These are phyloP conservation scores for Aspergillus sp. DNA, from an alignment of 2,329 filamentous ascomycete species.

Conservation along the genomic window DNA sequence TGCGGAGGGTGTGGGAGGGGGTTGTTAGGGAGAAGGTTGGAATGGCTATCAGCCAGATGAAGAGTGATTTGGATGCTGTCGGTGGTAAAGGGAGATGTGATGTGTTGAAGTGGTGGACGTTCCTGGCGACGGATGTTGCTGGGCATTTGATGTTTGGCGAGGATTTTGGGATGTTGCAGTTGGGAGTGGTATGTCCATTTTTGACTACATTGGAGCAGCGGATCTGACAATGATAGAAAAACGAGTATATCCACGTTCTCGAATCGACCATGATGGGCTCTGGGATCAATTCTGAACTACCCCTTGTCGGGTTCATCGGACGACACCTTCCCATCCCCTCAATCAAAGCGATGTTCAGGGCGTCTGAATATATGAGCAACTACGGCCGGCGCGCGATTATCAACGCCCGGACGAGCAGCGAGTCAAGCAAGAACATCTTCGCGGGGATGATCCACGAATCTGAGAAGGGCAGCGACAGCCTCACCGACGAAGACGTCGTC, in stretches of 20 bases:
- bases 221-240: constrained; percentile 25
- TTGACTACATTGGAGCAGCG: no score
- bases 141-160: constrained; percentile 53
- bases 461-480: constrained; percentile 21
- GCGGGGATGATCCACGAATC: constrained; percentile 38
- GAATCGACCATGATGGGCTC: constrained; percentile 20
- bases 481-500: constrained; percentile 34
- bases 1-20: constrained; percentile 28
- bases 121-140: constrained; percentile 53
- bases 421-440: constrained; percentile 37
- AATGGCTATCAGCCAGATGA: constrained; percentile 44
- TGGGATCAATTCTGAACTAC: constrained; percentile 13
- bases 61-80: constrained; percentile 27
- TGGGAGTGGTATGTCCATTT: constrained; percentile 40
- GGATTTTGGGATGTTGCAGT: constrained; percentile 50
- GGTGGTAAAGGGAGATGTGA: neutral
- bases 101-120: constrained; percentile 52
- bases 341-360: constrained; percentile 11
- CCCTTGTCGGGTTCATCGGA: constrained; percentile 4
- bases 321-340: constrained; percentile 8
- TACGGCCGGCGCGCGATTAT: constrained; percentile 12
- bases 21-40: constrained; percentile 39
- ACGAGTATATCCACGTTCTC: constrained; percentile 38
- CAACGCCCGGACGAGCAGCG: constrained; percentile 19
- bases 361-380: constrained; percentile 8